These are phyloP conservation scores for Polysphondylium violaceum DNA, from an alignment of 78 protist genomes.

Conservation along the genomic window DNA sequence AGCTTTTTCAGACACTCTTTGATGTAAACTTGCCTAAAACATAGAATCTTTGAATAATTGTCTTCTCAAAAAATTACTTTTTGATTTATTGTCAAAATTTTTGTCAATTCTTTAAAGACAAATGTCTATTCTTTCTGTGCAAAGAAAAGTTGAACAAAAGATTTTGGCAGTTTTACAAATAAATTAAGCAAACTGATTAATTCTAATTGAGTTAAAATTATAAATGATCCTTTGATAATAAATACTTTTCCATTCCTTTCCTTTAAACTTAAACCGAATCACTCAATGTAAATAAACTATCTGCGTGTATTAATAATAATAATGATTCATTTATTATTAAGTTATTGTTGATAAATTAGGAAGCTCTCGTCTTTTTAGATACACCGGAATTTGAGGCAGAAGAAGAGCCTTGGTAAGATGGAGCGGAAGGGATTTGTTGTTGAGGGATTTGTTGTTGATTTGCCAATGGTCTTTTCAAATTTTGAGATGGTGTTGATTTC, in stretches of 20 bases:
- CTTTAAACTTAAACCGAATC: not conserved
- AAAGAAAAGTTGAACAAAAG: no score
- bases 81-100: no score
- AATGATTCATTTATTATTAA: not conserved
- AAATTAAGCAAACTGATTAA: no score
- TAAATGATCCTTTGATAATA: no score
- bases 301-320: not conserved
- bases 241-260: not conserved
- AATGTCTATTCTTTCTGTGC: no score
- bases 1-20: no score
- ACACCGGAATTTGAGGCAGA: not conserved
- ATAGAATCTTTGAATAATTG: no score
- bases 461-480: not conserved
- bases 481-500: not conserved
- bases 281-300: not conserved
- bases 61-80: no score
- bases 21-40: no score
- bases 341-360: not conserved
- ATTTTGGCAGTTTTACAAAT: no score
- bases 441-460: slow-evolving; percentile 2
- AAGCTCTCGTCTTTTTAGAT: slow-evolving; percentile 50
- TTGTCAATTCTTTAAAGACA: no score
- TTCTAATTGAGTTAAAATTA: no score
- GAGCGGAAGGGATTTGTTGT: not conserved
- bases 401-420: not conserved